phyloP scores from a whole-genome alignment of 192 early-diverging fungal species.

The Backusella australiensis region DNA sequence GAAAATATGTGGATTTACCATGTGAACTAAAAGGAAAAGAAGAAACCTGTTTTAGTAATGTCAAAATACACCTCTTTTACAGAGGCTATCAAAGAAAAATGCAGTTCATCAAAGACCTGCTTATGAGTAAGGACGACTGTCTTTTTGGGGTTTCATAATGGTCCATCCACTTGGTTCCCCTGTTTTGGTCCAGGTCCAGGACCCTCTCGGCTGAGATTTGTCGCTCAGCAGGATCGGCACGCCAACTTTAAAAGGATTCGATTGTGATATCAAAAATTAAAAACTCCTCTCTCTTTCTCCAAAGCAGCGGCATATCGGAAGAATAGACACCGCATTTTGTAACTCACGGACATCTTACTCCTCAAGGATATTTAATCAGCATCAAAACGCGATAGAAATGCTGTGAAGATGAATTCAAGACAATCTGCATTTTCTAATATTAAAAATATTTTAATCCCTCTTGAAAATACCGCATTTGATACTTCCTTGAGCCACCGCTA shows the following conservation, averaged over 20 bases:
- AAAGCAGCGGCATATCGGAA: no score
- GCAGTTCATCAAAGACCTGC: not conserved
- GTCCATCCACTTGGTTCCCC: not conserved
- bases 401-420: no score
- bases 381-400: no score
- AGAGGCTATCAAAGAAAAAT: no score
- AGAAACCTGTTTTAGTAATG: not conserved
- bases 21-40: not conserved
- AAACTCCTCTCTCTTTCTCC: not conserved
- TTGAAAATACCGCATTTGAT: no score
- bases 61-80: not conserved
- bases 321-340: no score
- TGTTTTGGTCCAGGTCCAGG: not conserved
- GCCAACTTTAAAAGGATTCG: not conserved
- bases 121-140: not conserved
- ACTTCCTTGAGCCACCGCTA: no score
- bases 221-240: not conserved
- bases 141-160: not conserved
- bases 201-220: not conserved
- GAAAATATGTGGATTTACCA: not conserved
- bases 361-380: no score
- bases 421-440: no score
- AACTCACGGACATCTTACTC: no score
- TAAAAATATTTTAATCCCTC: no score
- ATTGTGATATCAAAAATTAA: not conserved